Evolutionary conservation across 495 filamentous ascomycete genomes (phyloP).

Genomic region (Friedmanniomyces simplex): DNA sequence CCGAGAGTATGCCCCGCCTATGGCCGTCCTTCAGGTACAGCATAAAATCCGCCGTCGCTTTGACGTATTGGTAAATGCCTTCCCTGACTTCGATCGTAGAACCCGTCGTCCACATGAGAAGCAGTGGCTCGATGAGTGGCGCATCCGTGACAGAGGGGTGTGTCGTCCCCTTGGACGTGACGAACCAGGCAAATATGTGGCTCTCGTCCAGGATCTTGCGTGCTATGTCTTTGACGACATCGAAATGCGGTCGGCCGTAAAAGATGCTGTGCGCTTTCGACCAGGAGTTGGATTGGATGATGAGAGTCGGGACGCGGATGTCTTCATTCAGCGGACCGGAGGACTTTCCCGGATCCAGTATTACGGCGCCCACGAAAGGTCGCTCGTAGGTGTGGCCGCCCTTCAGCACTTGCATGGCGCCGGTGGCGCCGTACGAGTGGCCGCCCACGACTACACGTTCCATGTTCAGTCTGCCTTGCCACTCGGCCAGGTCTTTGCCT

Average conservation of each 20-base stretch:
- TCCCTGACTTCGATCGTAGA: slow-evolving; percentile 27
- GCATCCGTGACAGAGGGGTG: slow-evolving; percentile 47
- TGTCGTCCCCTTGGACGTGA: slow-evolving; percentile 40
- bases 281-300: slow-evolving; percentile 45
- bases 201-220: slow-evolving; percentile 7
- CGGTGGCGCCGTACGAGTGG: slow-evolving; percentile 46
- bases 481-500: slow-evolving; percentile 24
- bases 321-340: slow-evolving; percentile 43
- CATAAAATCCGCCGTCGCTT: slow-evolving; percentile 19
- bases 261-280: slow-evolving; percentile 36
- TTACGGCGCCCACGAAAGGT: slow-evolving; percentile 37
- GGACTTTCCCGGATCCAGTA: slow-evolving; percentile 43
- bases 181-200: slow-evolving; percentile 38
- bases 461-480: slow-evolving; percentile 27
- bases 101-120: slow-evolving; percentile 41
- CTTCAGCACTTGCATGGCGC: slow-evolving; percentile 40
- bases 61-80: slow-evolving; percentile 20
- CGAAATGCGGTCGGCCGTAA: slow-evolving; percentile 43
- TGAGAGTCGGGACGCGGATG: slow-evolving; percentile 38
- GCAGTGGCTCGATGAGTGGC: slow-evolving; percentile 40
- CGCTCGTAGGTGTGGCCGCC: slow-evolving; percentile 15
- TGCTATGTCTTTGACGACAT: slow-evolving; percentile 39
- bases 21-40: slow-evolving; percentile 10
- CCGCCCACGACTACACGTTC: slow-evolving; percentile 38
- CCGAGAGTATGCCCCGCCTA: slow-evolving; percentile 15